A percentile compares a stretch with the other conserved stretches of the same genome.
phyloP scores from a whole-genome alignment of 164 flowering plant genomes.

The Chloranthus sessilifolius region DNA sequence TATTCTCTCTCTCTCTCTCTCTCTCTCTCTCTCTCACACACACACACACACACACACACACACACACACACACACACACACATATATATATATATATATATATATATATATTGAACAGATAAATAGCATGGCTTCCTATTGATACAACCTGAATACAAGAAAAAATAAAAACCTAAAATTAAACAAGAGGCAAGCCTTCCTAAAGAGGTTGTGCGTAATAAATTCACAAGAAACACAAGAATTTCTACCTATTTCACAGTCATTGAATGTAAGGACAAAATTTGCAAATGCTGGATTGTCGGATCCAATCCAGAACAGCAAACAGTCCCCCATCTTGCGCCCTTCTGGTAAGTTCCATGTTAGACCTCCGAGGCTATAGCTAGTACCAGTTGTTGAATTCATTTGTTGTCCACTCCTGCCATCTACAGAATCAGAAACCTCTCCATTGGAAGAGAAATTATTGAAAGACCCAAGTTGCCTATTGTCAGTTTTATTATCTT shows the following conservation, averaged over 20 bases:
- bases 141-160: no score
- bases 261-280: constrained; percentile 65
- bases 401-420: constrained; percentile 2
- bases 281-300: constrained; percentile 85
- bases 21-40: no score
- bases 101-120: no score
- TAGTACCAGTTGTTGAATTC: constrained; percentile 12
- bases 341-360: constrained; percentile 61
- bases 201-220: no score
- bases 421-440: neutral
- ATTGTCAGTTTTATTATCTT: constrained; percentile 13
- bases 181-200: no score
- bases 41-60: no score
- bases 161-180: no score
- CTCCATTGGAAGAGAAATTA: constrained; percentile 20
- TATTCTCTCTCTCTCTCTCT: no score
- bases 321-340: constrained; percentile 58
- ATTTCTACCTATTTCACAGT: constrained; percentile 67
- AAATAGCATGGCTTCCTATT: no score
- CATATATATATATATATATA: no score
- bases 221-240: no score
- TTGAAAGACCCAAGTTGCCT: constrained; percentile 16
- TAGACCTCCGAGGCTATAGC: constrained; percentile 70
- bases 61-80: no score
- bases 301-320: constrained; percentile 77